Base-by-base conservation (phyloP, 2,329 filamentous ascomycete genomes). In the Alternaria sp. region DNA sequence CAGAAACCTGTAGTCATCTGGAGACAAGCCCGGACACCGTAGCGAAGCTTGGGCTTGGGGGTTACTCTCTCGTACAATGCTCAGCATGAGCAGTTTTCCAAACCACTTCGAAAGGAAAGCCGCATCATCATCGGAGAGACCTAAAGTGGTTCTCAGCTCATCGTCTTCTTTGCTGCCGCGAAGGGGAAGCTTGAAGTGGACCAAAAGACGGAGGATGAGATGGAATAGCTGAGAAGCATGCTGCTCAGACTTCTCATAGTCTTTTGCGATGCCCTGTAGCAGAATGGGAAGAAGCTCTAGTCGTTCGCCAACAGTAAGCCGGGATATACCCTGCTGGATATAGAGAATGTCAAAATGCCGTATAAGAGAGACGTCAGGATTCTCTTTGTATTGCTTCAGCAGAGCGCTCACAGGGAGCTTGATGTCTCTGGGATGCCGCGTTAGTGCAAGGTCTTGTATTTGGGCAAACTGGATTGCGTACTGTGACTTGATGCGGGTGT, bases 301-400 rank as follows among this genome's bases (percentile, higher is more conserved):
- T 67, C 92, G 87, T 42, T 94, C 90, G 16, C 80, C 76, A 11
- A 84, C 77, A 2, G 84, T 82, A 20, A 91, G 78, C 51, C 89
- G 84, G 52, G 85, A 85, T 44, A 92, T 83, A 39, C 94, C 95
- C 74, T 96, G 92, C 72, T 96, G 92, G 38, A 97, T 91, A 75
- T 96, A 97, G 18, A 91, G 85, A 41, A 98, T 82, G 78, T 98
- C 94, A 69, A 97, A 91, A 75, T 96, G 92, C 64, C 92, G 90
- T 65, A 99, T 88, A 38, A 97, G 84, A 1, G 89, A 83, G 12
- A 89, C 90, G 39, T 88, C 65, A 20, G 69, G 84, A 38, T 87
- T 88, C 22, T 91, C 87, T 78, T 96, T 96, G 84, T 96, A 97
- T 77, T 98, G 95, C 68, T 93, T 90, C 55, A 98, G 79, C 18